A percentile compares a stretch with the other conserved stretches of the same genome.
phyloP scores from a whole-genome alignment of 2,329 filamentous ascomycete species.

The Aureobasidium sp. region DNA sequence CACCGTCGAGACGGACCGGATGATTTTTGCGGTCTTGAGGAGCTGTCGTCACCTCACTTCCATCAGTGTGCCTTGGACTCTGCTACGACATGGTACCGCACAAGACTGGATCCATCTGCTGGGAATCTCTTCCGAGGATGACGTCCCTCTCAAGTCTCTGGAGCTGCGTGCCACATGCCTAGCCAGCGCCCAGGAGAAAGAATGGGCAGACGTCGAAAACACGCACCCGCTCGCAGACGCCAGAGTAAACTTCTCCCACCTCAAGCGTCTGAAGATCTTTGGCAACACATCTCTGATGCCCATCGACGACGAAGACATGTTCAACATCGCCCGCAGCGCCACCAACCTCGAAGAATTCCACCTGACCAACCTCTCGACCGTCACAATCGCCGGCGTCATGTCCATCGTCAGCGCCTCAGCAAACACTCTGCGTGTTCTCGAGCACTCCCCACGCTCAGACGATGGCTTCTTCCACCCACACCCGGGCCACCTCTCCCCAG shows the following conservation, averaged over 20 bases:
- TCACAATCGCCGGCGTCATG: conserved; percentile 47
- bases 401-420: conserved; percentile 45
- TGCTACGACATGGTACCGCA: conserved; percentile 42
- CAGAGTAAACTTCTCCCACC: conserved; percentile 41
- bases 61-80: conserved; percentile 48
- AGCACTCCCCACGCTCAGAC: conserved; percentile 47
- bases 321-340: conserved; percentile 45
- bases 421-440: conserved; percentile 43
- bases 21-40: conserved; percentile 43
- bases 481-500: conserved; percentile 35
- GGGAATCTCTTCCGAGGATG: conserved; percentile 32
- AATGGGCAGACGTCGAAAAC: conserved; percentile 37
- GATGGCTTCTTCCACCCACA: conserved; percentile 48
- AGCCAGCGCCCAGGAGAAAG: conserved; percentile 38
- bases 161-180: conserved; percentile 47
- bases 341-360: conserved; percentile 47
- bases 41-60: conserved; percentile 42
- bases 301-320: conserved; percentile 44
- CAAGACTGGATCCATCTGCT: conserved; percentile 44
- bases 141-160: conserved; percentile 42
- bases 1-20: conserved; percentile 42
- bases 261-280: conserved; percentile 48
- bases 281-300: conserved; percentile 49
- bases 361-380: conserved; percentile 47
- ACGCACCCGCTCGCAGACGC: conserved; percentile 36